Evolutionary conservation across 2,329 filamentous ascomycete species (phyloP), one percentile per base, ranked within the genome.

Genomic region (Talaromyces sp.): DNA sequence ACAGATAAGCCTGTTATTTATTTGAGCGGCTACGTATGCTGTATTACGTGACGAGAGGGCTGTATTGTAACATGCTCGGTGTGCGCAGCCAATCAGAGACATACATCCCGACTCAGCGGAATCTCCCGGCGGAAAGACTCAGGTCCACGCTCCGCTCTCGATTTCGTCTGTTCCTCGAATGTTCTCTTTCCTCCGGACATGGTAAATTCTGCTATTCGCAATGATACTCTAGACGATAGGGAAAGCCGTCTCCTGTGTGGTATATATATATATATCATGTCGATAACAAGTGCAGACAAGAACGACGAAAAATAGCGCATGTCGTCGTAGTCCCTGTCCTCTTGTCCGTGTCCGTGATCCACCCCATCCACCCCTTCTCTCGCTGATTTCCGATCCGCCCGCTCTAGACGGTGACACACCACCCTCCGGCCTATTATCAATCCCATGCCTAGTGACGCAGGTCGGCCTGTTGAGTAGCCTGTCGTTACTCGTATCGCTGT

Each of bases 51-150:
- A 56, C 53, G 15, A 2, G 1, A 19, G 2, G 4, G 11, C 8
- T 19, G 29, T 56, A 25, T 11, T 43, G 51, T 36, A 31, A 15
- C 1, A 6, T 5, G 0, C 5, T 47, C 43, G 34, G 45, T n/a
- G 15, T 43, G 60, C 47, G 34, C 53, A 58, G 53, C 62, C 62
- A 64, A 64, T 64, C 27, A 58, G 53, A 11, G 17, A 19, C 10
- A 25, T 17, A 2, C 7, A 45, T 40, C n/a, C 36, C 27, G 62
- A 8, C 34, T 27, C 31, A 31, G 63, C 63, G 63, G 63, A 65
- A 65, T 65, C 54, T 34, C 38, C 56, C 56, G 63, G 63, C 63
- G 63, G 63, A 65, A 54, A 45, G 36, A 40, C 27, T 59, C 38
- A 38, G 40, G 54, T 25, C 54, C 62, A 58, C 58, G 43, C 63